Percentiles rank a stretch among this genome's conserved stretches.
Conservation (phyloP, 73 alveolate species). For the Symbiodinium natans region DNA sequence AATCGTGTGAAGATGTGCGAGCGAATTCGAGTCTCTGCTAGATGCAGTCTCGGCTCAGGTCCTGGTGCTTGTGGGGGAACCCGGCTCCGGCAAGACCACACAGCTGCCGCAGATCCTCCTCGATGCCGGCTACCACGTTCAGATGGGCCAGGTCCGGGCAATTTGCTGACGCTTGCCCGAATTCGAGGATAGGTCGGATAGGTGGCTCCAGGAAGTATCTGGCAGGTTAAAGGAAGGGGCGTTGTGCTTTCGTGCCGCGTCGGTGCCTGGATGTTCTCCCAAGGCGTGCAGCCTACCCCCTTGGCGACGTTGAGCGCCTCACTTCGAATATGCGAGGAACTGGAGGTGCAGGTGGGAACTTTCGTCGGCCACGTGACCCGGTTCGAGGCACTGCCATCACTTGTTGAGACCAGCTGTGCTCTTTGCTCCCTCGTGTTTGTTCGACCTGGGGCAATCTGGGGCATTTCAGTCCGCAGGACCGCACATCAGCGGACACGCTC, state of each 20-base stretch:
- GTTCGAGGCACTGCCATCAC: constrained; percentile 25
- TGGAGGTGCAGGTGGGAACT: constrained; percentile 77
- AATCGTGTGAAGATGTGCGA: too few species aligned
- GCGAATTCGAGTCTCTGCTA: neutral
- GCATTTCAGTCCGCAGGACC: constrained; percentile 95
- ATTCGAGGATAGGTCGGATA: neutral
- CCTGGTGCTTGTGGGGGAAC: constrained; percentile 96
- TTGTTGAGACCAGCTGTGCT: too few species aligned
- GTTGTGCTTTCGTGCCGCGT: neutral
- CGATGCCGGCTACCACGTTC: constrained; percentile 85
- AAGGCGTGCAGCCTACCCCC: constrained; percentile 71
- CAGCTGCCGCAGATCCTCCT: constrained; percentile 94
- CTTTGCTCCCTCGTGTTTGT: neutral
- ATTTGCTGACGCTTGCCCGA: constrained; percentile 47
- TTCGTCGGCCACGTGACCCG: constrained; percentile 87
- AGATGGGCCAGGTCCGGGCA: constrained; percentile 60
- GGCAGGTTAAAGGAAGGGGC: neutral
- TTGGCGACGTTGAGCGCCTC: constrained; percentile 83
- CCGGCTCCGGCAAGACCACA: constrained; percentile 97
- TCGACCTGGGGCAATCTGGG: neutral
- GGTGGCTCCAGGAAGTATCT: neutral
- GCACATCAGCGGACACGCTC: constrained; percentile 97
- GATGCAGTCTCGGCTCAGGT: too few species aligned
- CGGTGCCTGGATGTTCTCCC: neutral
- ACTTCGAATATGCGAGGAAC: constrained; percentile 56